Conservation (phyloP, 139 green algal genomes). For the Deuterostichococcus epilithicus region DNA sequence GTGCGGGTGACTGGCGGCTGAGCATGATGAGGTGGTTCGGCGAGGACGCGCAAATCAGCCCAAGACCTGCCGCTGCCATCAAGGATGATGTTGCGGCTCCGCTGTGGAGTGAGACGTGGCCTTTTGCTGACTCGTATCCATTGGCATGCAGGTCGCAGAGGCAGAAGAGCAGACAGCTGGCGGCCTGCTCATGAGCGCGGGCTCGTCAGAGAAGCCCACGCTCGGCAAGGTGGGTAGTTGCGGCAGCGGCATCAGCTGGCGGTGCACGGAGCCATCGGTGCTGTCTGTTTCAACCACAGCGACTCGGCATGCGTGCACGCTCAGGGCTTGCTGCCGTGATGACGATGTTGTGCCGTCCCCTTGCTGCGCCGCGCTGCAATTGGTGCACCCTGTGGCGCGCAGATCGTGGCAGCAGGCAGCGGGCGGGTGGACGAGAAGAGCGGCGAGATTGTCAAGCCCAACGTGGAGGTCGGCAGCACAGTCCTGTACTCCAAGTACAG, state of each 20-base stretch:
- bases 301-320: too few relatives aligned
- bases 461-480: slow-evolving; percentile 62
- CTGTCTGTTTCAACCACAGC: too few relatives aligned
- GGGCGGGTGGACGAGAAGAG: slow-evolving; percentile 54
- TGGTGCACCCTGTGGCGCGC: slow-evolving; percentile 3
- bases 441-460: slow-evolving; percentile 39
- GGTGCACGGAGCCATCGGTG: too few relatives aligned
- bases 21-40: too few relatives aligned
- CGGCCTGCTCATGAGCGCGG: slow-evolving; percentile 81
- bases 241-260: too few relatives aligned
- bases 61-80: too few relatives aligned
- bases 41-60: too few relatives aligned
- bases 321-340: too few relatives aligned
- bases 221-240: slow-evolving; percentile 66
- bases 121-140: slow-evolving; percentile 9
- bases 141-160: slow-evolving; percentile 49
- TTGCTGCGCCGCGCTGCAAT: too few relatives aligned
- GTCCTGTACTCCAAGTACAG: slow-evolving; percentile 88
- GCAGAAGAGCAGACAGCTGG: slow-evolving; percentile 69
- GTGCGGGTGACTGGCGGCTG: slow-evolving; percentile 1
- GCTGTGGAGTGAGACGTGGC: too few relatives aligned
- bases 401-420: slow-evolving; percentile 78
- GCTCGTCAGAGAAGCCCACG: slow-evolving; percentile 81
- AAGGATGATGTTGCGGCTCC: too few relatives aligned
- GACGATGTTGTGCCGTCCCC: too few relatives aligned